Conservation (phyloP, 345 rosid species). For the Melastoma malabathricum region DNA sequence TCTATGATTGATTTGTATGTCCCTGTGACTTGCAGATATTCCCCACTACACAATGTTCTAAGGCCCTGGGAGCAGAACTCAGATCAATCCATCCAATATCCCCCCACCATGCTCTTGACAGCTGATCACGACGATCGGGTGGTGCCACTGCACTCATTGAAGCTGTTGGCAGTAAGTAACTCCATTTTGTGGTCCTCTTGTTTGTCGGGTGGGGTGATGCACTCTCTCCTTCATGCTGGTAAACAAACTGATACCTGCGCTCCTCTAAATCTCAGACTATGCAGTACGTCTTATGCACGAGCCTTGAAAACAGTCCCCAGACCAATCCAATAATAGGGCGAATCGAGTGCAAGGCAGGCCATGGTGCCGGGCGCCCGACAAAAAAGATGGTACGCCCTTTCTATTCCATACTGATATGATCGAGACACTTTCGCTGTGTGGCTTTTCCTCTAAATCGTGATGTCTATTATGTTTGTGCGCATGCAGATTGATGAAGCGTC, state of each 20-base stretch:
- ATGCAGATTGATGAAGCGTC: slow-evolving; percentile 78
- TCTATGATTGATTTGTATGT: not conserved
- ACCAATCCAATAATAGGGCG: slow-evolving; percentile 77
- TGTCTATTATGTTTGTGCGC: no score
- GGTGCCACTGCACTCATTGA: slow-evolving; percentile 76
- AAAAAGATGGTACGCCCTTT: slow-evolving; percentile 43
- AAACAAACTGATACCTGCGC: no score
- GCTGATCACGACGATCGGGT: slow-evolving; percentile 97
- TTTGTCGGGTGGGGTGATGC: not conserved
- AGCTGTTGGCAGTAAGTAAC: slow-evolving; percentile 68
- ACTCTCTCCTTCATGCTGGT: not conserved
- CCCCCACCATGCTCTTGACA: slow-evolving; percentile 81
- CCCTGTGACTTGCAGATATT: slow-evolving; percentile 40
- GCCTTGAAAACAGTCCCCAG: slow-evolving; percentile 71
- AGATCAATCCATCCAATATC: slow-evolving; percentile 42
- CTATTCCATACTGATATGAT: no score
- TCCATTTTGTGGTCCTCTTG: not conserved
- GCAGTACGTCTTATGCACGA: slow-evolving; percentile 59
- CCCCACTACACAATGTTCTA: slow-evolving; percentile 84
- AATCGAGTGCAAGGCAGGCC: slow-evolving; percentile 86
- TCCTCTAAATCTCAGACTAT: slow-evolving; percentile 36
- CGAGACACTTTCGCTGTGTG: no score
- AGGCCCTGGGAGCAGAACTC: slow-evolving; percentile 75
- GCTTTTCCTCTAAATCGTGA: not conserved
- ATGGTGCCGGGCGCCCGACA: slow-evolving; percentile 89